Base-by-base conservation (phyloP, 768 basidiomycete genomes). In the Lactarius sp. region DNA sequence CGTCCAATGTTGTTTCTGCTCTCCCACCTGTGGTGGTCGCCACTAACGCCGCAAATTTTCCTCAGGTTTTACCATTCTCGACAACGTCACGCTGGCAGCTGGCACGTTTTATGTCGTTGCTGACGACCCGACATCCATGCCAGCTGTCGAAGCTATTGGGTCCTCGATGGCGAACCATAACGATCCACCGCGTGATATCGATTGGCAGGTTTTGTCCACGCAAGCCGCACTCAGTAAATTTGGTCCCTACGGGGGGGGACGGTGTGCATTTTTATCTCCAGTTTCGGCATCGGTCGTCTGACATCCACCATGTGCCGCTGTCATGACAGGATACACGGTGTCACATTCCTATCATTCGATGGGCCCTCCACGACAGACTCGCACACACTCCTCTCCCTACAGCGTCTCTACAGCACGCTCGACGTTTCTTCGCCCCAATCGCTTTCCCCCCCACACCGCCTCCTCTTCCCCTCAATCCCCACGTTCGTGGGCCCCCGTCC, bases 1-100 rank as follows among this genome's bases (percentile, higher is more conserved):
- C 41, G 77, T 31, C 16, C 33, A 8, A 13, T 20, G 1, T 20
- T 8, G 20, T 54, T 3, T 7, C 8, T 12, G 7, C 27, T 37
- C 41, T 44, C 33, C 34, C 13, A 13, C 31, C 14, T 55, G 60
- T 54, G 46, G 51, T n/a, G 4, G 14, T 49, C 20, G 56, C 18
- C 34, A 47, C 44, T 47, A 58, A 62, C 22, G 64, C 56, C 54
- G 34, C 52, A 13, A 22, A 31, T 12, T 52, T 41, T 37, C 34
- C 47, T 10, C 18, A 94, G 94, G 94, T 4, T 91, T 86, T 75
- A 92, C 90, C 0, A 82, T 94, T 50, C 77, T 95, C 60, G 90
- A 94, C 69, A 88, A 91, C 64, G 79, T 92, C n/a, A 83, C 88
- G 69, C 74, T 89, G n/a, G 77, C 81, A 69, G 85, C 88, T 67